Evolutionary conservation across 805 yeast species (phyloP), one percentile per base, ranked within the genome.

Genomic region (Metschnikowia kunwiensis): DNA sequence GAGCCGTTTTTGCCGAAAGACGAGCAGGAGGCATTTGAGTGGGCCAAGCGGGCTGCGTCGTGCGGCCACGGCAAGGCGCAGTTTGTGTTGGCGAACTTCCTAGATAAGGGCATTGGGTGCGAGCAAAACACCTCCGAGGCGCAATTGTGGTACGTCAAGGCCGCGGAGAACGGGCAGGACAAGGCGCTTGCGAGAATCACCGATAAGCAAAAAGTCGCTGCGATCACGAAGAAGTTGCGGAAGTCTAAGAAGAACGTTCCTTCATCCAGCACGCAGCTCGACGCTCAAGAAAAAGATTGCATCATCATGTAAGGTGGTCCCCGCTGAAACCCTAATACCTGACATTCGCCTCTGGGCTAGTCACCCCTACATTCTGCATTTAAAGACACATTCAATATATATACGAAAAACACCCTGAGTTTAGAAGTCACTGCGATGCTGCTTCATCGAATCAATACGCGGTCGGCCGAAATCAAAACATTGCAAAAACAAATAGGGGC

Each of bases 31-130:
- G 94, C 97, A 1, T 91, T 82, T 58, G 93, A 86, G 51, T 93
- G 97, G 97, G 97, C 97, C 1, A 65, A 76, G 36, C 71, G 86
- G 45, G 91, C 97, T 0, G 97, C 97, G 0, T 69, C 74, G 27
- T 64, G 77, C 25, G 86, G 86, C 11, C 69, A 74, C 24, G 74
- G 86, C 5, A 86, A 86, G 58, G 97, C 95, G 1, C 95, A 87
- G 70, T 80, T 75, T 56, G 83, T 94, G 0, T 65, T 87, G 27
- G 95, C 89, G 17, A 81, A 83, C 53, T 88, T 89, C 52, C 79
- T 77, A 53, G 95, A 87, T 43, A 75, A 79, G 53, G 97, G 97
- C 1, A 78, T 87, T 45, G 98, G 97, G 2, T 82, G 95, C 55
- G 77, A 72, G 15, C 62, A 67, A 20, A 76, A 85, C 55, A 34